Base-by-base conservation (phyloP, 176 grass and related monocot species). In the Microstegium vimineum region DNA sequence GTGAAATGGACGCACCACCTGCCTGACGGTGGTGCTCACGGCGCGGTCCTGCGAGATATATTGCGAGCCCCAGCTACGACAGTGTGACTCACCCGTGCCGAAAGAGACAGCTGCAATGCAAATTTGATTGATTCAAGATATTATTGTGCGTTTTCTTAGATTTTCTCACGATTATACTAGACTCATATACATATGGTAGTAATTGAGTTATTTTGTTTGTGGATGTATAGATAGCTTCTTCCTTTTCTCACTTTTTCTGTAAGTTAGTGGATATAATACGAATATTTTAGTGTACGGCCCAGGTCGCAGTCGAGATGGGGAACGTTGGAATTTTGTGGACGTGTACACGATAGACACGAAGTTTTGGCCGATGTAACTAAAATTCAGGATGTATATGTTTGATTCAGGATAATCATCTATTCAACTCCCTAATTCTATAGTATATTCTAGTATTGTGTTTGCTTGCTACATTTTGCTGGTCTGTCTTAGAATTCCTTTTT, bases 1-100 rank as follows among this genome's bases (percentile, higher is more conserved):
- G 74, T 62, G 74, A 77, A 77, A 57, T 77, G 56, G 74, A 77
- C 74, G 74, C 56, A 25, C 15, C 74, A 77, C 54, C 74, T 28
- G n/a, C 74, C 74, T 27, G 17, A 28, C 47, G 12, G 34, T 8
- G 64, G 32, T 7, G n/a, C 5, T 57, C 33, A 27, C n/a, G n/a
- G n/a, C n/a, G n/a, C 52, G 15, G 35, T 17, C 51, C n/a, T n/a
- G 52, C 54, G 22, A 57, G 22, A 57, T 16, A 49, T 49, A 18
- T 49, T 25, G n/a, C 15, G 33, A 35, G 6, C 8, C 22, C 28
- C 49, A 56, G 51, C 32, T 17, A 62, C 74, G 56, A 59, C 54
- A 28, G 54, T 25, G 52, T 17, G 74, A 77, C 62, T 62, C 74
- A 37, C 20, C 54, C 34, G 54, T 27, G 74, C 16, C 6, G 64